Base-by-base conservation (phyloP, 352 stramenopile species). In the Pythium folliculosum region DNA sequence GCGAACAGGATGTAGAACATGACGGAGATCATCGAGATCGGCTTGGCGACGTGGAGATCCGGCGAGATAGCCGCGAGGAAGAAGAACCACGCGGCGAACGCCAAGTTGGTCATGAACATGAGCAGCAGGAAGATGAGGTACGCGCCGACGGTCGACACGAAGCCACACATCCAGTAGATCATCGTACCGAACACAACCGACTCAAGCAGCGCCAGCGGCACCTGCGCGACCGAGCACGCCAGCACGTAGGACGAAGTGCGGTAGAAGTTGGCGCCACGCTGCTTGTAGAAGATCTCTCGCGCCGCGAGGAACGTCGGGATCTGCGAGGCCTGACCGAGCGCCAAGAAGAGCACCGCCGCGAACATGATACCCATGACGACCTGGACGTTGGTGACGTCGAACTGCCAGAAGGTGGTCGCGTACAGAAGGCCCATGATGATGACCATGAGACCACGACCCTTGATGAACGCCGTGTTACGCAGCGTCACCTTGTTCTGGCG, bases 231-330 rank as follows among this genome's bases (percentile, higher is more conserved):
- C 30, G 72, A 77, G 30, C 13, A 23, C 16, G 61, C 70, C 66
- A 90, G 77, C 63, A 78, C 89, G 62, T 93, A 93, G 1, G 89
- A 45, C 51, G 88, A 67, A 12, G 75, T 85, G 30, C 75, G 77
- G 63, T 84, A 92, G 62, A 92, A 91, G 63, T 91, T 89, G 16
- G 75, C 72, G 47, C 81, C 80, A 8, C 72, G 69, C 37, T 94
- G 86, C 60, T 90, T 92, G 75, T 92, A 91, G 70, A 88, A 94
- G 16, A 82, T 48, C 16, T 58, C 53, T 13, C 72, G 72, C 3
- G 70, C 63, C 22, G 78, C 70, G 54, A 90, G 84, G 53, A 92
- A 83, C 25, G 76, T 78, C 17, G 85, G 77, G 27, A 96, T 71
- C 51, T 88, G 77, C 4, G 81, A 62, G 60, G 92, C 83, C 30